A percentile compares a stretch with the other conserved stretches of the same genome.
Conservation (phyloP, 2,329 filamentous ascomycete genomes). For the Penicillium sp. region DNA sequence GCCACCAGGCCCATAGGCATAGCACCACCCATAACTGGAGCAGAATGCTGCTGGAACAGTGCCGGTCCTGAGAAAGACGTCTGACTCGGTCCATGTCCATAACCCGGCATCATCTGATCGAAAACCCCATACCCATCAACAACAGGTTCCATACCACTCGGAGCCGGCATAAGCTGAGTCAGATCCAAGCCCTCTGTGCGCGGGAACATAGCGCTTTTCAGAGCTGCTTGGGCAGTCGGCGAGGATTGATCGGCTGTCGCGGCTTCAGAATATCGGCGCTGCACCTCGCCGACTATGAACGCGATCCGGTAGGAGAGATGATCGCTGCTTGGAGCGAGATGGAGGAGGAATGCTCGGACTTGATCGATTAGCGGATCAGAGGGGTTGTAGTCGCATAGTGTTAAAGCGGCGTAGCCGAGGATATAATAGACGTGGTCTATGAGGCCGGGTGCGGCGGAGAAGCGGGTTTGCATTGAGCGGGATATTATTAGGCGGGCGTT, state of each 20-base stretch:
- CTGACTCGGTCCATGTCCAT: slow-evolving; percentile 18
- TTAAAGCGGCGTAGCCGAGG: slow-evolving; percentile 37
- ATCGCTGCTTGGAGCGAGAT: slow-evolving; percentile 33
- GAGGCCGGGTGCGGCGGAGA: slow-evolving; percentile 31
- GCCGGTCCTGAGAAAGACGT: slow-evolving; percentile 16
- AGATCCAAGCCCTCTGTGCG: slow-evolving; percentile 25
- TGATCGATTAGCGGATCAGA: slow-evolving; percentile 35
- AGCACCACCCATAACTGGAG: slow-evolving; percentile 19
- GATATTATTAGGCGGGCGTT: slow-evolving; percentile 33
- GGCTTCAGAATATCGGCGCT: slow-evolving; percentile 29
- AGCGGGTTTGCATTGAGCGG: slow-evolving; percentile 30
- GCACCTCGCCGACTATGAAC: slow-evolving; percentile 32
- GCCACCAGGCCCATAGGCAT: slow-evolving; percentile 26
- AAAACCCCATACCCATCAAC: slow-evolving; percentile 27
- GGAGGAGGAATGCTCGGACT: slow-evolving; percentile 34
- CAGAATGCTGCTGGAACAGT: slow-evolving; percentile 20
- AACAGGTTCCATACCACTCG: slow-evolving; percentile 21
- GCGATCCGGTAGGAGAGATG: slow-evolving; percentile 36
- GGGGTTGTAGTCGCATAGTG: slow-evolving; percentile 35
- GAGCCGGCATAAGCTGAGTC: slow-evolving; percentile 21
- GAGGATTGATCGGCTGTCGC: slow-evolving; percentile 21
- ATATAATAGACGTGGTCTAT: slow-evolving; percentile 37
- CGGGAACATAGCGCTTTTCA: slow-evolving; percentile 14
- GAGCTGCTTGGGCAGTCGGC: slow-evolving; percentile 13
- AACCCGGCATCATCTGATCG: slow-evolving; percentile 27